Base-by-base conservation (phyloP, 108 stramenopile species). In the Pseudonitzschia multiseries region DNA sequence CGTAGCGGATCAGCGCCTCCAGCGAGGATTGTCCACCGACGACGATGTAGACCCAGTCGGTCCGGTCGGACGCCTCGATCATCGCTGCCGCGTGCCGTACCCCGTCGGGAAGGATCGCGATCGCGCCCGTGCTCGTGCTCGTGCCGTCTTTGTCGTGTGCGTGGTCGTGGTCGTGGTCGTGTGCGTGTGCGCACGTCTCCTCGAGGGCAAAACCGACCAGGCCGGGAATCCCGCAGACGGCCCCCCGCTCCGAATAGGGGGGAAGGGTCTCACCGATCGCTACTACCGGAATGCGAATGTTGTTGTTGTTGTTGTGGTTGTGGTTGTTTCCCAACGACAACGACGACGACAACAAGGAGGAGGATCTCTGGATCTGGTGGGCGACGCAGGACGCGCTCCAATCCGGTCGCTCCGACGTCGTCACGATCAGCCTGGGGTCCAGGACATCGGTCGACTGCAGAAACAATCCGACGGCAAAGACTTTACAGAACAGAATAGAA, bases 391-490 rank as follows among this genome's bases (percentile, higher is more conserved):
- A 53, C 4, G 79, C 68, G 26, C 59, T 62, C 22, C 74, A 60
- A 14, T 69, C 59, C 26, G 75, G 65, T 12, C 63, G 10, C 24
- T 76, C 75, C 26, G 73, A 68, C 17, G 74, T 80, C 13, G 74
- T 28, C 5, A 80, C 0, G 17, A 80, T 56, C 18, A 53, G 59
- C 43, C 57, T 46, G 4, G 75, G 48, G 57, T 80, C 79, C 15
- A 80, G 2, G 24, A 79, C 42, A 57, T 80, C 79, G 28, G 29
- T 21, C 29, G 79, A 75, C 31, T 80, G 71, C 26, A 71, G 41
- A 4, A 76, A 26, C 61, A 80, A 63, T 21, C 79, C 79, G 13
- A 80, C 56, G 15, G 74, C 79, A 40, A 80, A 80, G 4, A 75
- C 62, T 36, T 0, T 0, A 8, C 8, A 31, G 13, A 1, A 40